A percentile compares a stretch with the other conserved stretches of the same genome.
Evolutionary conservation across 2,329 filamentous ascomycete genomes (phyloP).

Genomic region (Cercospora janseana): DNA sequence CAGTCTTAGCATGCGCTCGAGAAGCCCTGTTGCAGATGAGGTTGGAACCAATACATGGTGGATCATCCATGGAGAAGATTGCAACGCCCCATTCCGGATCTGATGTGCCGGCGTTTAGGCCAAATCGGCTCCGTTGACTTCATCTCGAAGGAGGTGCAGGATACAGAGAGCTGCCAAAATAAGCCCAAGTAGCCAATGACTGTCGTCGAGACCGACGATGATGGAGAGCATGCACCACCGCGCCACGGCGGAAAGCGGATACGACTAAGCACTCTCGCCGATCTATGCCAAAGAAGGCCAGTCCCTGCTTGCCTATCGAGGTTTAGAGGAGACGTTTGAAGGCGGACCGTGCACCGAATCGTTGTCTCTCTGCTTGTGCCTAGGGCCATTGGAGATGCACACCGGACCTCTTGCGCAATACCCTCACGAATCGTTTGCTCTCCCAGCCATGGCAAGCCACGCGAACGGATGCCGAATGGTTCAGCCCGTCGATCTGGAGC

Average conservation of each 20-base stretch:
- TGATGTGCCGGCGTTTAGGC: too few relatives aligned
- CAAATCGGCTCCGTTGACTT: not conserved
- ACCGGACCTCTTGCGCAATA: constrained; percentile 19
- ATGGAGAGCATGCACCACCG: not conserved
- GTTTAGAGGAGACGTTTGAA: constrained; percentile 6
- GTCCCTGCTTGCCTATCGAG: too few relatives aligned
- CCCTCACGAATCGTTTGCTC: constrained; percentile 23
- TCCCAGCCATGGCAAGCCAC: constrained; percentile 30
- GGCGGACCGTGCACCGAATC: constrained; percentile 17
- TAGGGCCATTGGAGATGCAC: constrained; percentile 28
- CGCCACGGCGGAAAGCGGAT: not conserved
- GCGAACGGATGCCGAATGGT: constrained; percentile 21
- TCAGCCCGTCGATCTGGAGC: constrained; percentile 24
- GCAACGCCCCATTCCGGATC: too few relatives aligned
- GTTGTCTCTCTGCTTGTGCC: constrained; percentile 19
- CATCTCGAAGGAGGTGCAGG: not conserved
- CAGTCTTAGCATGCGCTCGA: too few relatives aligned
- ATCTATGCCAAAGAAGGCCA: not conserved
- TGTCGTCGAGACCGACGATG: too few relatives aligned
- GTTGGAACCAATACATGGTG: too few relatives aligned
- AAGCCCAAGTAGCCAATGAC: not conserved
- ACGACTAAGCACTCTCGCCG: not conserved
- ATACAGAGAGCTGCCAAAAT: constrained; percentile 1
- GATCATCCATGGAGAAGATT: too few relatives aligned
- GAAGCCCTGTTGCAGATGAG: too few relatives aligned